Base-by-base conservation (phyloP, 2,329 filamentous ascomycete species). In the Sporothrix dimorphospora region DNA sequence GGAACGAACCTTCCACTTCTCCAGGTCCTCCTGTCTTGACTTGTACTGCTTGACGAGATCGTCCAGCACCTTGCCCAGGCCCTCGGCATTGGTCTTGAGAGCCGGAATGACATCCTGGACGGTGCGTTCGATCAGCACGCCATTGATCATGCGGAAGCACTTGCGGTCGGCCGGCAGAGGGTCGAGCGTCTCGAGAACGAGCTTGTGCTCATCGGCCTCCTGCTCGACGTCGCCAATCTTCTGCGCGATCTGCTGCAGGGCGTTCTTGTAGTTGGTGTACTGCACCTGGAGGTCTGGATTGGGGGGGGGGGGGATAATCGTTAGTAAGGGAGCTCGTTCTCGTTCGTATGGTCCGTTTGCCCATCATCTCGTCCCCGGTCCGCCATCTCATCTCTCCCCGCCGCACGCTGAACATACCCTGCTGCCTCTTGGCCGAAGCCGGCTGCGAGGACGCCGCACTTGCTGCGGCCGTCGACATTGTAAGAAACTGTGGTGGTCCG, bases 121-220 rank as follows among this genome's bases (percentile, higher is more conserved):
- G 19, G 95, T 98, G 77, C 94, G 89, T 85, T 99, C 96, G 70
- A 97, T 93, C 72, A 99, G 85, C 30, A 98, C 94, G 61, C 96
- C 96, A 81, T 99, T 98, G 81, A 99, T 97, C 89, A 99, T 94
- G 77, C 96, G 94, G 84, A 98, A 99, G 83, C 95, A 98, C 85
- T 98, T 99, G 78, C 96, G 92, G 76, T 97, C 92, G 75, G 86
- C 88, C 0, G 93, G 87, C 30, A 98, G 88, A 61, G 94, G 94
- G 73, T 91, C 88, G 75, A 99, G 84, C 3, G 95, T 98, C 80
- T 98, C 95, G 69, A 98, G 88, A 45, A 99, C 96, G 76, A 98
- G 92, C 96, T 97, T 98, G 86, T 99, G 96, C 81, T 99, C 96
- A 82, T 99, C 96, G 24, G 93, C 91, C 81, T 98, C 96, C 81